Percentiles rank a stretch among this genome's conserved stretches.
Conservation (phyloP, 257 asterid genomes). For the Solanum neorickii region DNA sequence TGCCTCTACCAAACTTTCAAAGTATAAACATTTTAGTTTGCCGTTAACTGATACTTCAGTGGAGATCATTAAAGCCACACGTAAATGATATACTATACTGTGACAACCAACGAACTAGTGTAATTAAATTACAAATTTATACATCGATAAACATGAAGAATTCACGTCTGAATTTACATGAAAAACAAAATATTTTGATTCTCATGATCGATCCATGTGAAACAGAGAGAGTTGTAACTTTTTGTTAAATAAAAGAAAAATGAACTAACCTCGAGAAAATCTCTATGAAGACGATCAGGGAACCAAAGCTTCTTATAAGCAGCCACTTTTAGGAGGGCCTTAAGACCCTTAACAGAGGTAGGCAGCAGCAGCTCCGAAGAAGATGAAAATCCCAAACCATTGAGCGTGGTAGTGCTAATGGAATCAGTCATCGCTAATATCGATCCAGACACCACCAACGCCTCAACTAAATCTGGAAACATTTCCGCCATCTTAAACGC, state of each 20-base stretch:
- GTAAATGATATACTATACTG: neutral
- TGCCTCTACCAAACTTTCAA: neutral
- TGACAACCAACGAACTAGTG: neutral
- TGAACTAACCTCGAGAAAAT: conserved; percentile 61
- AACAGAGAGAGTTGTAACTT: too few relatives aligned
- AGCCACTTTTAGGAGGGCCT: conserved; percentile 68
- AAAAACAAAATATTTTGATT: neutral
- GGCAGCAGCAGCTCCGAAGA: conserved; percentile 80
- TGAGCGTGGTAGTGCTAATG: conserved; percentile 33
- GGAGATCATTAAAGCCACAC: neutral
- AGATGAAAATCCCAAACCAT: conserved; percentile 54
- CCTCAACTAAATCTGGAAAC: conserved; percentile 51
- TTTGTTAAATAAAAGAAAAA: neutral
- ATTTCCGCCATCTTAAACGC: conserved; percentile 87
- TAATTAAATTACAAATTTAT: neutral
- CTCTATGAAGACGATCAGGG: conserved; percentile 70
- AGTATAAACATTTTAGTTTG: neutral
- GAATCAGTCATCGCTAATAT: conserved; percentile 76
- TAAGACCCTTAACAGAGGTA: conserved; percentile 48
- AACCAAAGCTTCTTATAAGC: conserved; percentile 80
- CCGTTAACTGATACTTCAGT: neutral
- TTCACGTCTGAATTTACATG: neutral
- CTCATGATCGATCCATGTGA: neutral
- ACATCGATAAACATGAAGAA: neutral
- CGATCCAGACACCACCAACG: conserved; percentile 65